Percentiles rank a stretch among this genome's conserved stretches.
phyloP scores from a whole-genome alignment of 371 early-diverging fungal species.

The Hamiltosporidium magnivora region DNA sequence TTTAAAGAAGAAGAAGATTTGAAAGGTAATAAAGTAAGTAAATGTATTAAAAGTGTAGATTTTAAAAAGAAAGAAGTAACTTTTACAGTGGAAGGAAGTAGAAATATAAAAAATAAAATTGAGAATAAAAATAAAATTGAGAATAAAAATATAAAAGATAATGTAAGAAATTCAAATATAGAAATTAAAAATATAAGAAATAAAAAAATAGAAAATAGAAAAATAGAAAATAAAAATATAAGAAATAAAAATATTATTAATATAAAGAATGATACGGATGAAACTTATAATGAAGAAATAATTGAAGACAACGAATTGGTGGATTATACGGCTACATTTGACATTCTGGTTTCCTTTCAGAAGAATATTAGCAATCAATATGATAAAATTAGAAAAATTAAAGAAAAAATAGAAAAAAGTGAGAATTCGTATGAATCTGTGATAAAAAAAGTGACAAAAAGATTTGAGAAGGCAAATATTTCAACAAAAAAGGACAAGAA shows the following conservation, averaged over 20 bases:
- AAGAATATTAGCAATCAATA: constrained; percentile 1
- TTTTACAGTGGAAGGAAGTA: constrained; percentile 21
- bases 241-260: background rate
- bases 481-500: constrained; percentile 39
- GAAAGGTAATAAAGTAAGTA: constrained; percentile 28
- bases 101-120: too few species aligned
- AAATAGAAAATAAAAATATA: background rate
- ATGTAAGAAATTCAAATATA: background rate
- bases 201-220: background rate
- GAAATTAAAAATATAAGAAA: background rate
- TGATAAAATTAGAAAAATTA: constrained; percentile 45
- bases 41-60: constrained; percentile 39
- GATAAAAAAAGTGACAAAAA: constrained; percentile 5
- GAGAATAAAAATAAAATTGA: constrained; percentile 9
- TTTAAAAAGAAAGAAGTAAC: constrained; percentile 41
- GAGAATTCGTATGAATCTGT: constrained; percentile 15
- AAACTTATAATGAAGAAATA: constrained; percentile 26
- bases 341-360: too few species aligned
- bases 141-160: constrained; percentile 4
- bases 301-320: constrained; percentile 1
- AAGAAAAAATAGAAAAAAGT: constrained; percentile 50
- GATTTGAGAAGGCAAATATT: constrained; percentile 10
- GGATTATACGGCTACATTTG: too few species aligned
- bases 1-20: constrained; percentile 46
- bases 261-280: background rate